Evolutionary conservation across 2,329 filamentous ascomycete species (phyloP).

Genomic region (Coniochaeta sp.): DNA sequence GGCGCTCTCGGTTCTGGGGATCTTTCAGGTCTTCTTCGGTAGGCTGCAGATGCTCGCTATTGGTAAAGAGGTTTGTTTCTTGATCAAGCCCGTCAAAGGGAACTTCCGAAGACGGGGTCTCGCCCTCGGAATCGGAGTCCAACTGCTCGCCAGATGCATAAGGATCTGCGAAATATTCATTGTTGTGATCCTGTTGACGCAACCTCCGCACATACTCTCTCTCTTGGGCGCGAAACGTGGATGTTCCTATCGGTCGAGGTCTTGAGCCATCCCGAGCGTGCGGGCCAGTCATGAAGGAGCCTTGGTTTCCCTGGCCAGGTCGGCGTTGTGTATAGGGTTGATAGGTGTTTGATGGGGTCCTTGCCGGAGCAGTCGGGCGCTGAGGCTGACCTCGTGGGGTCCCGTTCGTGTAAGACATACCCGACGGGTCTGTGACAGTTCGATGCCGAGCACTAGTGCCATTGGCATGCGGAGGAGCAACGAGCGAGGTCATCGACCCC

Average conservation of each 20-base stretch:
- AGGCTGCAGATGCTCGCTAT: constrained; percentile 81
- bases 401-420: constrained; percentile 25
- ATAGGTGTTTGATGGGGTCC: constrained; percentile 76
- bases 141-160: constrained; percentile 56
- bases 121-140: constrained; percentile 84
- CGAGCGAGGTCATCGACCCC: constrained; percentile 34
- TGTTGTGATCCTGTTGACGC: constrained; percentile 57
- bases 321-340: constrained; percentile 58
- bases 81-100: constrained; percentile 86
- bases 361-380: constrained; percentile 59
- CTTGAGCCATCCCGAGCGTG: constrained; percentile 43
- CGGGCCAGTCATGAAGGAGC: constrained; percentile 22
- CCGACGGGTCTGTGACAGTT: not conserved
- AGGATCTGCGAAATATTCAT: constrained; percentile 64
- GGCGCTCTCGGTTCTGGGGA: constrained; percentile 76
- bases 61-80: constrained; percentile 87
- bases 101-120: constrained; percentile 78
- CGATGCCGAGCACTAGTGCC: constrained; percentile 28
- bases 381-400: constrained; percentile 39
- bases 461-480: constrained; percentile 32
- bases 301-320: constrained; percentile 25
- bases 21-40: constrained; percentile 86
- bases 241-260: constrained; percentile 40
- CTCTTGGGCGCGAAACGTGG: constrained; percentile 68
- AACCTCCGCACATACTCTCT: constrained; percentile 91